Percentiles rank a stretch among this genome's conserved stretches.
These are phyloP conservation scores for Blastobotrys apis DNA, from an alignment of 1,139 yeast genomes.

Conservation along the genomic window DNA sequence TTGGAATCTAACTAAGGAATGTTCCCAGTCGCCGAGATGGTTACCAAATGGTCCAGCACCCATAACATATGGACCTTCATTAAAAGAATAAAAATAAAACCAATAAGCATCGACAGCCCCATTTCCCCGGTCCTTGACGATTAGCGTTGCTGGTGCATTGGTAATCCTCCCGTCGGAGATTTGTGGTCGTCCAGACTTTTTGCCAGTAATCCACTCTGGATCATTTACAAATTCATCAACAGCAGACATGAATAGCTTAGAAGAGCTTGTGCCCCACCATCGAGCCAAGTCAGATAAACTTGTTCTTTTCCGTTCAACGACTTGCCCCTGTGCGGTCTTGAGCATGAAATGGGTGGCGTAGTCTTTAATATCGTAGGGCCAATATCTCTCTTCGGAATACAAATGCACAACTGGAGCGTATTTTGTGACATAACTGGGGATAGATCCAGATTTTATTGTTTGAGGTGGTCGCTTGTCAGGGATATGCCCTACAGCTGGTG, in stretches of 20 bases:
- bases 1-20: conserved; percentile 77
- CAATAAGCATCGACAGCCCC: conserved; percentile 93
- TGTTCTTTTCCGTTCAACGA: conserved; percentile 22
- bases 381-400: conserved; percentile 81
- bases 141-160: conserved; percentile 74
- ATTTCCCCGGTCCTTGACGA: conserved; percentile 87
- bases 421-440: conserved; percentile 72
- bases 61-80: conserved; percentile 95
- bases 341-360: conserved; percentile 58
- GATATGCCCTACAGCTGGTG: neutral
- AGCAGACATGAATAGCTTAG: conserved; percentile 53
- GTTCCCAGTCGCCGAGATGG: conserved; percentile 99
- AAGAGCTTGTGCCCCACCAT: conserved; percentile 20
- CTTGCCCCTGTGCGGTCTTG: conserved; percentile 26
- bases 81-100: conserved; percentile 94
- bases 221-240: conserved; percentile 65
- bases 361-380: conserved; percentile 75
- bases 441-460: conserved; percentile 16
- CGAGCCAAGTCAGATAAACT: conserved; percentile 23
- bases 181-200: conserved; percentile 55
- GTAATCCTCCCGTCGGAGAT: conserved; percentile 64
- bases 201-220: conserved; percentile 87
- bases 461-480: neutral
- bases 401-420: conserved; percentile 78
- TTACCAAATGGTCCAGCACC: conserved; percentile 96